Conservation (phyloP, 179 eudicot genomes). For the Monotropa hypopitys region DNA sequence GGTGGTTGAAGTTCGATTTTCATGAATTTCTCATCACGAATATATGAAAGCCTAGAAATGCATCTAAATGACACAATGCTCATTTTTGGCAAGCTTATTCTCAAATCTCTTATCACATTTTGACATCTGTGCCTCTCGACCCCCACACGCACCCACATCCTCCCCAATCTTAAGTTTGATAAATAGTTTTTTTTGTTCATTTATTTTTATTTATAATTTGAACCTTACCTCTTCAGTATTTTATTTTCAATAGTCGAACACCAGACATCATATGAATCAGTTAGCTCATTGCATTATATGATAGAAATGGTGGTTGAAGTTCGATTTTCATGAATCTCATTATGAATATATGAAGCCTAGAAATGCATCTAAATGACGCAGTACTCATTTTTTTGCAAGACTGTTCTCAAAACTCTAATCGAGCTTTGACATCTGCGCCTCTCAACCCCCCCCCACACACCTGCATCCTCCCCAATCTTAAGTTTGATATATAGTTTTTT, state of each 20-base stretch:
- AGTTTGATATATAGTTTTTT: background rate
- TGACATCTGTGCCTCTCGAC: background rate
- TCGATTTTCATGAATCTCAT: background rate
- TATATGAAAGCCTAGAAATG: background rate
- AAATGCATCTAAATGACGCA: background rate
- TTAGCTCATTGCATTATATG: background rate
- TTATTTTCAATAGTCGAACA: background rate
- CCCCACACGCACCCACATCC: background rate
- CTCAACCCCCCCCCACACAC: background rate
- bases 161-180: background rate
- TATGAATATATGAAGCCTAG: background rate
- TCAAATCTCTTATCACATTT: background rate
- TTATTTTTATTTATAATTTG: background rate
- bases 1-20: background rate
- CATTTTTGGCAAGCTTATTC: background rate
- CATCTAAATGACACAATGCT: background rate
- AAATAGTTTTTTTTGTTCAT: background rate
- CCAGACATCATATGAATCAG: background rate
- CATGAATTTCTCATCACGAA: background rate
- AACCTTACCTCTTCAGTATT: background rate
- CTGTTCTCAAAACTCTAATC: background rate
- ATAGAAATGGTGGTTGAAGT: background rate
- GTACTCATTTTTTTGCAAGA: background rate
- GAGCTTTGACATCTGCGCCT: background rate
- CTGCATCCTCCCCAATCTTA: background rate